Base-by-base conservation (phyloP, 2,329 filamentous ascomycete species). In the Nannizzia gypsea region DNA sequence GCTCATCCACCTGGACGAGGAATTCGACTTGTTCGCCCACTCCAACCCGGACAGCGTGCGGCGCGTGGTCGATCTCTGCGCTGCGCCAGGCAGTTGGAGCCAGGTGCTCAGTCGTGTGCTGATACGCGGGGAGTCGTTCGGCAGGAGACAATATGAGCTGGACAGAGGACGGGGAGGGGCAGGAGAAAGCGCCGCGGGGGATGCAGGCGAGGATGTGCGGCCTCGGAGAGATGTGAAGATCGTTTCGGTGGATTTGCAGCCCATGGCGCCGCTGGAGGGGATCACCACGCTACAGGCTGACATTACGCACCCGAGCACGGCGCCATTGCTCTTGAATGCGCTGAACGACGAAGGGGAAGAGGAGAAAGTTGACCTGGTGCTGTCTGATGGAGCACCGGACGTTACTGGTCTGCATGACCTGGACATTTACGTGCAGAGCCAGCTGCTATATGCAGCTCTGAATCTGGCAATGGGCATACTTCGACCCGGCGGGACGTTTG, bases 361-460 rank as follows among this genome's bases (percentile, higher is more conserved):
- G 5, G 38, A 42, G n/a, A 42, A 42, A 0, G 92, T 97, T 13
- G 93, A 99, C 70, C 82, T 99, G 1, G 92, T 99, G 24, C 83
- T 99, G 63, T 96, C 90, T 61, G 93, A 99, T 68, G 93, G 93
- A 58, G 93, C 93, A 0, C 93, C 93, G 0, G 93, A 99, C 68
- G 93, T 99, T 11, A 99, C 93, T 0, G 93, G 93, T 20, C 81
- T 99, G 0, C 93, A 99, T 72, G 93, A 99, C 72, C 83, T 99
- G 38, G 93, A 99, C 74, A 97, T 97, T 66, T 99, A 99, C 74
- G 89, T 99, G 17, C 93, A 99, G 75, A 91, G 89, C 6, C 93
- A 97, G 74, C 81, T 99, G 6, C 85, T 99, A 56, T 96, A 95
- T 73, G 90, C 92, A 0, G 93, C 93, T 0, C 82, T 99, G 20